Conservation (phyloP, 1,284 basidiomycete species). For the Pseudozyma pruni region DNA sequence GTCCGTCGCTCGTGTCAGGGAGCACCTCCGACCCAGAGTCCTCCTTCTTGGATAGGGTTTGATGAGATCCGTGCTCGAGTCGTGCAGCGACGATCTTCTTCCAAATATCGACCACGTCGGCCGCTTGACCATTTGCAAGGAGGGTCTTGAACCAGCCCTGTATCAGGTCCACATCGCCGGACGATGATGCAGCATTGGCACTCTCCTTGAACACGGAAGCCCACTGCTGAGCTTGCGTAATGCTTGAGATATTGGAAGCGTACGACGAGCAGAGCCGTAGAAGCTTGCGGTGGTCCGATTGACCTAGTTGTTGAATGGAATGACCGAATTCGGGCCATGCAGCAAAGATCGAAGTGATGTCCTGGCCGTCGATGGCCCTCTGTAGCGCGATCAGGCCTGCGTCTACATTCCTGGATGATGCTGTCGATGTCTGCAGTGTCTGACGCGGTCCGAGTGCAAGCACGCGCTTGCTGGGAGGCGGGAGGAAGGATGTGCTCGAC, state of each 20-base stretch:
- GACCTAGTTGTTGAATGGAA: background rate
- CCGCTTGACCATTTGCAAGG: constrained; percentile 9
- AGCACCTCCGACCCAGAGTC: background rate
- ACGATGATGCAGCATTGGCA: constrained; percentile 16
- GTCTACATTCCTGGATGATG: background rate
- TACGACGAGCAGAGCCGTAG: constrained; percentile 19
- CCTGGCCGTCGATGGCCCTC: constrained; percentile 27
- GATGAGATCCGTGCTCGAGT: constrained; percentile 5
- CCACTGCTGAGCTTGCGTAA: constrained; percentile 10
- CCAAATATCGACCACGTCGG: constrained; percentile 25
- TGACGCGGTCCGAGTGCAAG: constrained; percentile 14
- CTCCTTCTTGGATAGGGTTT: background rate
- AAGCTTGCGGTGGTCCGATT: constrained; percentile 20
- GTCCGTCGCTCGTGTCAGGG: background rate
- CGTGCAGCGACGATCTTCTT: constrained; percentile 15
- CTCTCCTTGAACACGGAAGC: background rate
- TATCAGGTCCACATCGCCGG: constrained; percentile 27
- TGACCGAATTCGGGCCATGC: constrained; percentile 9
- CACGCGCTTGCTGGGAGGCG: constrained; percentile 7
- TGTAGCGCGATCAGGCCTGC: background rate
- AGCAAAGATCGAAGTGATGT: constrained; percentile 9
- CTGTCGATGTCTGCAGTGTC: background rate
- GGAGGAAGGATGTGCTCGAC: background rate
- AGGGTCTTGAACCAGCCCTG: constrained; percentile 20
- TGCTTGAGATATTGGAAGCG: background rate